A percentile compares a stretch with the other conserved stretches of the same genome.
These are phyloP conservation scores for Endothia cerciana DNA, from an alignment of 2,329 filamentous ascomycete genomes.

Conservation along the genomic window DNA sequence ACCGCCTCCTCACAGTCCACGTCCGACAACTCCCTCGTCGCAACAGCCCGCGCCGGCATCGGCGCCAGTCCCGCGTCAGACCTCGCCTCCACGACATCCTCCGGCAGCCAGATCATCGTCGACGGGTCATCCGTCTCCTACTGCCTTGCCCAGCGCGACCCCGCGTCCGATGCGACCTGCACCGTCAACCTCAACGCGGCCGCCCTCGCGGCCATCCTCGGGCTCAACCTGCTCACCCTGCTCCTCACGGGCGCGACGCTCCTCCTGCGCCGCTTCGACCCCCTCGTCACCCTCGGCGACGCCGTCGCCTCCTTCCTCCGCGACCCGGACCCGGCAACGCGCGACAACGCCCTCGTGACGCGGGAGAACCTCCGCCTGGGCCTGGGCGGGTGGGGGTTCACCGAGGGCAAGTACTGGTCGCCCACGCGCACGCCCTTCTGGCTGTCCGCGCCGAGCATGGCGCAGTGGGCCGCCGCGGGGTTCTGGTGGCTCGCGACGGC, in stretches of 20 bases:
- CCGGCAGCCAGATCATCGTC: slow-evolving; percentile 28
- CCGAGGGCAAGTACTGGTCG: slow-evolving; percentile 49
- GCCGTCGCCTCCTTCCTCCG: slow-evolving; percentile 54
- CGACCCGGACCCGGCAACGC: slow-evolving; percentile 49
- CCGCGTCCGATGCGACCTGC: slow-evolving; percentile 38
- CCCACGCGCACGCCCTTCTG: slow-evolving; percentile 46
- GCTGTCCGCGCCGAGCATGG: slow-evolving; percentile 47
- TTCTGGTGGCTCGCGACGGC: slow-evolving; percentile 45
- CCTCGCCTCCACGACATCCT: background rate
- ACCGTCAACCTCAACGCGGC: slow-evolving; percentile 47
- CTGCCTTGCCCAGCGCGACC: slow-evolving; percentile 39
- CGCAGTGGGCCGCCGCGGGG: slow-evolving; percentile 47
- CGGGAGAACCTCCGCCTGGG: slow-evolving; percentile 50
- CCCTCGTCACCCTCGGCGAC: slow-evolving; percentile 55
- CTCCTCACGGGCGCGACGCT: slow-evolving; percentile 39
- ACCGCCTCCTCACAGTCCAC: slow-evolving; percentile 31
- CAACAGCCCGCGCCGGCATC: slow-evolving; percentile 33
- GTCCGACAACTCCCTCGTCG: slow-evolving; percentile 41
- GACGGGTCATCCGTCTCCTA: slow-evolving; percentile 36
- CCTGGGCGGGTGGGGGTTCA: slow-evolving; percentile 47
- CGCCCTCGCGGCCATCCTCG: slow-evolving; percentile 47
- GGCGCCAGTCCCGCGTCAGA: slow-evolving; percentile 6
- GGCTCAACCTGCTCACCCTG: slow-evolving; percentile 46
- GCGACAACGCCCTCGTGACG: slow-evolving; percentile 49
- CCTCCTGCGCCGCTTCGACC: slow-evolving; percentile 40